A percentile compares a stretch with the other conserved stretches of the same genome.
These are phyloP conservation scores for Trichoderma cornu-damae DNA, from an alignment of 2,329 filamentous ascomycete species.

Conservation along the genomic window DNA sequence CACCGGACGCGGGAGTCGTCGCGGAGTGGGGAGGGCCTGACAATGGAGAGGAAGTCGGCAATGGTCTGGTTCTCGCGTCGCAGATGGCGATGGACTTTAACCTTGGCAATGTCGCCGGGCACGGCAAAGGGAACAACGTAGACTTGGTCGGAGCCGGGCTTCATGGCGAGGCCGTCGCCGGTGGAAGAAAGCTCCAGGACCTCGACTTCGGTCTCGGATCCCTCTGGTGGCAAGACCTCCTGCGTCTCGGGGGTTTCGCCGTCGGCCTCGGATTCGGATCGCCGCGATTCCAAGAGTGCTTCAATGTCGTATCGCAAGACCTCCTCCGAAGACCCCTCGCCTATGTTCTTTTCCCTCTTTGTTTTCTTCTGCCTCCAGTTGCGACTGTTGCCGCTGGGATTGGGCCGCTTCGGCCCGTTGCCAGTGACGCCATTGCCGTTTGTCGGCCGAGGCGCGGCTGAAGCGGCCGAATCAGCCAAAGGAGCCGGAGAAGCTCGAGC, in stretches of 20 bases:
- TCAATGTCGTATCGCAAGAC: conserved; percentile 61
- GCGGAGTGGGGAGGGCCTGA: conserved; percentile 66
- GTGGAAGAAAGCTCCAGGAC: conserved; percentile 81
- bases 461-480: not conserved
- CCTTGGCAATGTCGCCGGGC: conserved; percentile 74
- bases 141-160: conserved; percentile 58
- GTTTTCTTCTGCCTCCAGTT: conserved; percentile 45
- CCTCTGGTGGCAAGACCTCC: conserved; percentile 55
- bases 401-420: conserved; percentile 24
- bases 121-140: conserved; percentile 86
- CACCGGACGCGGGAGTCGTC: conserved; percentile 74
- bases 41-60: conserved; percentile 76
- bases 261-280: conserved; percentile 27
- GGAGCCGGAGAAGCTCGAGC: conserved; percentile 9
- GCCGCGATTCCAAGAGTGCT: conserved; percentile 45
- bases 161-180: conserved; percentile 79
- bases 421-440: conserved; percentile 16
- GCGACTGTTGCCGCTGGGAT: conserved; percentile 21
- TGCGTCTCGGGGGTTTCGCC: conserved; percentile 12
- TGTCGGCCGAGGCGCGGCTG: conserved; percentile 2
- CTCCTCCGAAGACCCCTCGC: conserved; percentile 60
- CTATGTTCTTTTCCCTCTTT: conserved; percentile 55
- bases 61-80: conserved; percentile 61
- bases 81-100: conserved; percentile 73
- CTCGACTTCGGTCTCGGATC: conserved; percentile 75